Evolutionary conservation across 768 basidiomycete genomes (phyloP).

Genomic region (Cystofilobasidium macerans): DNA sequence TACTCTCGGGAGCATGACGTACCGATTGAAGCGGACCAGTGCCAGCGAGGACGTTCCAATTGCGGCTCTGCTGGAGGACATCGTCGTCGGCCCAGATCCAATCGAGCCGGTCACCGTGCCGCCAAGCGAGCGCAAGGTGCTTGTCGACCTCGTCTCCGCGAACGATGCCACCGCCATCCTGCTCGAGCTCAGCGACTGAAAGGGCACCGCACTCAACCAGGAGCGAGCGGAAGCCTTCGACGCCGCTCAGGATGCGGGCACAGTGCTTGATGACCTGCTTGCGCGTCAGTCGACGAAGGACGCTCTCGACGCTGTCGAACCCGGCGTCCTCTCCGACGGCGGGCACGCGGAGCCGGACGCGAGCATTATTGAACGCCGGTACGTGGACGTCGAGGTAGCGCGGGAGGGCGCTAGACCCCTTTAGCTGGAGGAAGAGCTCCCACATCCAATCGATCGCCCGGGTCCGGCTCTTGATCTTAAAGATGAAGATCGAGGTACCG

Average conservation of each 20-base stretch:
- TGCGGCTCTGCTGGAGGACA: conserved; percentile 3
- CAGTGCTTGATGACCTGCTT: conserved; percentile 5
- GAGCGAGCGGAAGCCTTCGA: conserved; percentile 11
- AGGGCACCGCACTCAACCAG: conserved; percentile 9
- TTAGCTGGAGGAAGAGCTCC: conserved; percentile 12
- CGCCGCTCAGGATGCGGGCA: conserved; percentile 8
- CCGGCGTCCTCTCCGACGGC: conserved; percentile 11
- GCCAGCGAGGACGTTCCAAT: conserved; percentile 21
- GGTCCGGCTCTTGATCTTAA: conserved; percentile 21
- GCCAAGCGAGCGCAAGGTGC: conserved; percentile 19
- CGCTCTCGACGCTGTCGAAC: conserved; percentile 21
- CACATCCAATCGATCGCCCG: conserved; percentile 25
- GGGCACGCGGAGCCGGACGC: conserved; percentile 17
- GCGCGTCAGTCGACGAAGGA: conserved; percentile 11
- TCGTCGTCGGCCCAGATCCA: conserved; percentile 21
- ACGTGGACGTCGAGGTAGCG: conserved; percentile 22
- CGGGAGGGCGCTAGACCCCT: not conserved
- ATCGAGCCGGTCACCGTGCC: conserved; percentile 20
- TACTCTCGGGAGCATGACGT: not conserved
- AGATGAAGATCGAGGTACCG: conserved; percentile 25
- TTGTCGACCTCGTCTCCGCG: conserved; percentile 3
- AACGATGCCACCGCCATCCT: not conserved
- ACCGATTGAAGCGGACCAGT: conserved; percentile 19
- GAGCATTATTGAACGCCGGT: conserved; percentile 20
- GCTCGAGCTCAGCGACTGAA: not conserved